These are phyloP conservation scores for Flaveria sonorensis DNA, from an alignment of 129 eudicot species.

Conservation along the genomic window DNA sequence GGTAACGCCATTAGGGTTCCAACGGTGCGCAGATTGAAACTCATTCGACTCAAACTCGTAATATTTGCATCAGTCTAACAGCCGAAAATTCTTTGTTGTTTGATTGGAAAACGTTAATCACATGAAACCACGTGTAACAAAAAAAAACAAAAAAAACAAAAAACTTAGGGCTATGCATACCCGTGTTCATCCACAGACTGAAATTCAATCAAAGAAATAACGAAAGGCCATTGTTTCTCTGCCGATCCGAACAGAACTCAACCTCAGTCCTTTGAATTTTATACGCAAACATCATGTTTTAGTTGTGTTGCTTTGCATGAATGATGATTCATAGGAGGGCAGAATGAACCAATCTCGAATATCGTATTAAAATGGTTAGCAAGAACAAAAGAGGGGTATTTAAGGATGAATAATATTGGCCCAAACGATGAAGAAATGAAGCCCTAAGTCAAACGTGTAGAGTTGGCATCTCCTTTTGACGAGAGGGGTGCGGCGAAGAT, in stretches of 20 bases:
- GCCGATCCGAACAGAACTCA: conserved; percentile 6
- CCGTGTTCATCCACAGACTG: conserved; percentile 18
- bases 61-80: too few relatives aligned
- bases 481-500: conserved; percentile 31
- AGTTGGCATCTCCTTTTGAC: conserved; percentile 18
- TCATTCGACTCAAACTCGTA: too few relatives aligned
- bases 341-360: background rate
- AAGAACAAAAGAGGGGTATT: background rate
- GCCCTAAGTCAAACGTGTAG: conserved; percentile 30
- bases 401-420: background rate
- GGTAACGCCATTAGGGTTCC: too few relatives aligned
- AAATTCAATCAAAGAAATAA: conserved; percentile 1
- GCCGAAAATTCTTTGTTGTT: background rate
- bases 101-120: background rate
- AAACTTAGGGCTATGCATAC: conserved; percentile 23
- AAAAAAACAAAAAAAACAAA: too few relatives aligned
- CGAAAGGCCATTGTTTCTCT: conserved; percentile 14
- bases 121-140: conserved; percentile 14
- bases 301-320: conserved; percentile 2
- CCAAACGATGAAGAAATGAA: background rate
- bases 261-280: background rate
- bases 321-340: background rate
- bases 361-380: conserved; percentile 5
- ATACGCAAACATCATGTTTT: background rate
- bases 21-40: too few relatives aligned